Percentiles rank a stretch among this genome's conserved stretches.
phyloP scores from a whole-genome alignment of 2,329 filamentous ascomycete species.

The Alternaria ethzedia region DNA sequence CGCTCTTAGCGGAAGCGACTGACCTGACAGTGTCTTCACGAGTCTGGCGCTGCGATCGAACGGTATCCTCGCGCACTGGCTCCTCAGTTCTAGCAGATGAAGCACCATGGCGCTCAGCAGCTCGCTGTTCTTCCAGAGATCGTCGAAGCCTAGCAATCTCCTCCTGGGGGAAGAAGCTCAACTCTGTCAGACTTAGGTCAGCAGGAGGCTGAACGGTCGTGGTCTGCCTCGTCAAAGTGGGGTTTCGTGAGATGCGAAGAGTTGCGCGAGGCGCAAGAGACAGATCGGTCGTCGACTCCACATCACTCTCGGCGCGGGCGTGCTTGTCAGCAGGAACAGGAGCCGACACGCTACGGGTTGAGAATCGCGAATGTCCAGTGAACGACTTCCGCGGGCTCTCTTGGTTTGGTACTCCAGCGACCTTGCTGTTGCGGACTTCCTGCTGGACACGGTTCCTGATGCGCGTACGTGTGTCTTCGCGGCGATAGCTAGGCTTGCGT shows the following conservation, averaged over 20 bases:
- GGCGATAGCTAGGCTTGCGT: slow-evolving; percentile 37
- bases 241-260: slow-evolving; percentile 35
- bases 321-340: slow-evolving; percentile 31
- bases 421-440: slow-evolving; percentile 43
- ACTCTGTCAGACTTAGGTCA: slow-evolving; percentile 54
- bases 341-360: slow-evolving; percentile 40
- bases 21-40: slow-evolving; percentile 51
- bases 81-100: slow-evolving; percentile 33
- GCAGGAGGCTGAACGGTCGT: slow-evolving; percentile 35
- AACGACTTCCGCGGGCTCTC: slow-evolving; percentile 35
- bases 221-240: slow-evolving; percentile 21
- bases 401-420: slow-evolving; percentile 25
- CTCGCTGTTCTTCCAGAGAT: slow-evolving; percentile 61
- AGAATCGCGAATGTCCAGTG: slow-evolving; percentile 27
- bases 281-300: slow-evolving; percentile 50
- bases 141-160: slow-evolving; percentile 62
- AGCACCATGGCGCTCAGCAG: slow-evolving; percentile 47
- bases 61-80: slow-evolving; percentile 48
- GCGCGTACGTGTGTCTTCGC: slow-evolving; percentile 42
- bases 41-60: slow-evolving; percentile 42
- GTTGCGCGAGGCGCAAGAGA: slow-evolving; percentile 44
- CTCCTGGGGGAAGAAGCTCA: slow-evolving; percentile 61
- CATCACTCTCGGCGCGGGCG: slow-evolving; percentile 38
- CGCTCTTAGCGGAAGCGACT: slow-evolving; percentile 47
- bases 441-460: slow-evolving; percentile 42